These are phyloP conservation scores for Fusarium sp. DNA, from an alignment of 2,329 filamentous ascomycete genomes.

Conservation along the genomic window DNA sequence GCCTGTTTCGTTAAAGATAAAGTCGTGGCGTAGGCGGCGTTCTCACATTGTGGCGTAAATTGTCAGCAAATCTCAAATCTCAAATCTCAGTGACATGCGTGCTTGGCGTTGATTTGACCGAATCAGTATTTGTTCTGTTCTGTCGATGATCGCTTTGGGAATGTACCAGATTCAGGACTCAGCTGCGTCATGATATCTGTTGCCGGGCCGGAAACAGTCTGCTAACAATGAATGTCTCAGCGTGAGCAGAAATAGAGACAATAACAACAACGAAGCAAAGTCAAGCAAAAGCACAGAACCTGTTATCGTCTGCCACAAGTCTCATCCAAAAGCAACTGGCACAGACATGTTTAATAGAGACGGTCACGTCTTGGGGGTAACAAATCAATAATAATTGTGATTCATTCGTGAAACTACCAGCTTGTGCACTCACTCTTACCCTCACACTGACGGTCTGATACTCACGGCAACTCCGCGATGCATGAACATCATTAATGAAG, in stretches of 20 bases:
- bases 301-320: slow-evolving; percentile 23
- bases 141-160: not conserved
- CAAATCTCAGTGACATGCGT: slow-evolving; percentile 24
- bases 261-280: not conserved
- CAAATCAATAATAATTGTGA: slow-evolving; percentile 5
- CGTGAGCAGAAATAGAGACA: slow-evolving; percentile 2
- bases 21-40: slow-evolving; percentile 37
- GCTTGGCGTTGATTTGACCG: not conserved
- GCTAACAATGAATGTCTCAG: slow-evolving; percentile 9
- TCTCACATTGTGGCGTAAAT: slow-evolving; percentile 20
- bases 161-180: not conserved
- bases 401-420: slow-evolving; percentile 22
- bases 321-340: slow-evolving; percentile 1
- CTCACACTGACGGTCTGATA: slow-evolving; percentile 1
- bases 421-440: slow-evolving; percentile 8
- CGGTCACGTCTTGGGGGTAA: slow-evolving; percentile 3
- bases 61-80: not conserved
- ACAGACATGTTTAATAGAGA: slow-evolving; percentile 20
- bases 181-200: slow-evolving; percentile 9
- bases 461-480: slow-evolving; percentile 28
- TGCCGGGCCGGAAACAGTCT: slow-evolving; percentile 19
- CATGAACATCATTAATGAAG: slow-evolving; percentile 23
- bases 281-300: not conserved
- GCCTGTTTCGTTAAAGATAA: not conserved
- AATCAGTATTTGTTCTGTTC: not conserved